A percentile compares a stretch with the other conserved stretches of the same genome.
phyloP scores from a whole-genome alignment of 768 basidiomycete genomes.

The Leccinum ochraceum region DNA sequence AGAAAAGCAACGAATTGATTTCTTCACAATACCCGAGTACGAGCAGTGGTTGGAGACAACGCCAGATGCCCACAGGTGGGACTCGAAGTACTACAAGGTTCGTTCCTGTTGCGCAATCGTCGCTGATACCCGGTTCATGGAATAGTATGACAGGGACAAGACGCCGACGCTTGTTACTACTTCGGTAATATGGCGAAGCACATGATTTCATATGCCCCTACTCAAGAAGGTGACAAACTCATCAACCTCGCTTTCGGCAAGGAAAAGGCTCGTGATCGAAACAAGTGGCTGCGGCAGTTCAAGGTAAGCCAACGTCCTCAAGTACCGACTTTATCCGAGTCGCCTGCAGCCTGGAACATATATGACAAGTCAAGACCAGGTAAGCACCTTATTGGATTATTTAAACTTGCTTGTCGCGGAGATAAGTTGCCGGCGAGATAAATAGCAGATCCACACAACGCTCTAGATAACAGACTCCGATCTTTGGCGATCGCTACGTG shows the following conservation, averaged over 20 bases:
- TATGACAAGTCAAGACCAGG: conserved; percentile 35
- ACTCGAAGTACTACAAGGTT: conserved; percentile 96
- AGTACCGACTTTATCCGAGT: conserved; percentile 4
- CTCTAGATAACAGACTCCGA: neutral
- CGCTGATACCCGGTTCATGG: conserved; percentile 4
- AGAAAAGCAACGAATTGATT: conserved; percentile 75
- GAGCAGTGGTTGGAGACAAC: conserved; percentile 88
- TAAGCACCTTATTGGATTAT: no score
- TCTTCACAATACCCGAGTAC: conserved; percentile 98
- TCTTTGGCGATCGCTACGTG: conserved; percentile 43
- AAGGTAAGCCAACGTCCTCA: conserved; percentile 49
- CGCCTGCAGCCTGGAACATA: conserved; percentile 81
- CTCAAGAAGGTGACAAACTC: conserved; percentile 79
- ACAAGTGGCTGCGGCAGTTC: conserved; percentile 96
- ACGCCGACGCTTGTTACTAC: conserved; percentile 69
- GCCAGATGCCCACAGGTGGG: conserved; percentile 78
- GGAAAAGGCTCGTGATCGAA: conserved; percentile 97
- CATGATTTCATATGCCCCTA: conserved; percentile 87
- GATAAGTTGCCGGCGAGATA: no score
- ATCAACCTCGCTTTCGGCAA: conserved; percentile 99
- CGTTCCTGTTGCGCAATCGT: conserved; percentile 14
- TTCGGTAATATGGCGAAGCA: conserved; percentile 92
- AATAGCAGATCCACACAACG: no score
- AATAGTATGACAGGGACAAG: conserved; percentile 40
- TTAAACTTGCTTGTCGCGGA: no score